Percentiles rank a stretch among this genome's conserved stretches.
Evolutionary conservation across 2,329 filamentous ascomycete genomes (phyloP).

Genomic region (Beauveria bassiana): DNA sequence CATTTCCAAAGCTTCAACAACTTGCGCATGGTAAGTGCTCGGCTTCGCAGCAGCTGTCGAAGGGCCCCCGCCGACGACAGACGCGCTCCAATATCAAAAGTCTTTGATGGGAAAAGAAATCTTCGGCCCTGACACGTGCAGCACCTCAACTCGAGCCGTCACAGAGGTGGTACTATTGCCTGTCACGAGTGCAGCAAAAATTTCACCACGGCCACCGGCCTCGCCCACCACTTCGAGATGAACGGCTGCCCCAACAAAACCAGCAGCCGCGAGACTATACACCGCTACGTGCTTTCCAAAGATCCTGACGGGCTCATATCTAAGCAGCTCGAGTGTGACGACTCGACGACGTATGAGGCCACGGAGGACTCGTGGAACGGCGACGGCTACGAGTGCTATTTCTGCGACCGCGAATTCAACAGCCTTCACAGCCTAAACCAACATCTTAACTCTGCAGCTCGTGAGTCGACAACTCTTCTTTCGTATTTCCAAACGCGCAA

Average conservation of each 20-base stretch:
- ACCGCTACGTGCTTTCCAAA: slow-evolving; percentile 32
- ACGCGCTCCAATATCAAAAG: no score
- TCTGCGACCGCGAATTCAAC: slow-evolving; percentile 42
- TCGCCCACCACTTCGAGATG: slow-evolving; percentile 48
- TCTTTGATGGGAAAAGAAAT: no score
- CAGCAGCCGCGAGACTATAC: slow-evolving; percentile 41
- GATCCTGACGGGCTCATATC: slow-evolving; percentile 44
- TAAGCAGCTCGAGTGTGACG: slow-evolving; percentile 40
- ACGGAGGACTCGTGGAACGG: slow-evolving; percentile 38
- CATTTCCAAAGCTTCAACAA: slow-evolving; percentile 23
- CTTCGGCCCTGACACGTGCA: slow-evolving; percentile 18
- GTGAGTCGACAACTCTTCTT: not conserved
- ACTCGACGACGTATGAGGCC: slow-evolving; percentile 27
- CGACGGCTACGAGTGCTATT: slow-evolving; percentile 17
- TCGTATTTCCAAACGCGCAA: not conserved
- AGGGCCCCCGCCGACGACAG: no score
- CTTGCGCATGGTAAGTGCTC: slow-evolving; percentile 23
- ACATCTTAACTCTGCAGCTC: slow-evolving; percentile 44
- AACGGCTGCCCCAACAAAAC: slow-evolving; percentile 41
- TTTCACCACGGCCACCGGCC: slow-evolving; percentile 44
- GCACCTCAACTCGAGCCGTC: slow-evolving; percentile 47
- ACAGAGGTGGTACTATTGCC: slow-evolving; percentile 34
- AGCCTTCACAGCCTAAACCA: slow-evolving; percentile 31
- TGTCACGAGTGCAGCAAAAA: slow-evolving; percentile 47
- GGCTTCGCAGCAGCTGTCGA: not conserved